A percentile compares a stretch with the other conserved stretches of the same genome.
Conservation (phyloP, 106 monocot genomes). For the Dioscorea zingiberensis region DNA sequence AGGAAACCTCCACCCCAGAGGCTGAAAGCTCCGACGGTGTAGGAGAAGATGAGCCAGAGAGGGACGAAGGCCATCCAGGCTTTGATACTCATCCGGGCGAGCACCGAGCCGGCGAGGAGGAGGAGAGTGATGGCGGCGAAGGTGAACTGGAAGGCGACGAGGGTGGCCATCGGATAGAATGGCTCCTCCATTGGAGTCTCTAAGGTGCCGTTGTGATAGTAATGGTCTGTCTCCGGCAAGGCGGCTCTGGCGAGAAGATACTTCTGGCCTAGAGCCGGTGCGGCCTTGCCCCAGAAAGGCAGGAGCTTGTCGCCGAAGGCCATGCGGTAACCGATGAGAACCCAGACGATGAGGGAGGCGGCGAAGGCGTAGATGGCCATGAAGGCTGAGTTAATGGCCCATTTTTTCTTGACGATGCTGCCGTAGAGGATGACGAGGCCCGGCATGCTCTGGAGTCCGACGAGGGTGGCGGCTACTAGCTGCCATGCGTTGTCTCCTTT, state of each 20-base stretch:
- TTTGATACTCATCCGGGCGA: conserved; percentile 48
- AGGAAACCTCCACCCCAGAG: conserved; percentile 57
- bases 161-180: conserved; percentile 33
- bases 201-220: conserved; percentile 16
- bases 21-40: conserved; percentile 49
- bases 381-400: conserved; percentile 41
- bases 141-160: conserved; percentile 37
- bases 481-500: conserved; percentile 44
- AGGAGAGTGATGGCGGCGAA: conserved; percentile 50
- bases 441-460: conserved; percentile 37
- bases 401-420: conserved; percentile 42
- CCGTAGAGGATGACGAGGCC: conserved; percentile 42
- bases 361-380: conserved; percentile 47
- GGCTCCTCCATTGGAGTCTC: conserved; percentile 17
- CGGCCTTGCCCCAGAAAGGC: conserved; percentile 49
- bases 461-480: conserved; percentile 23
- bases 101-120: conserved; percentile 42
- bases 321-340: conserved; percentile 34
- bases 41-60: conserved; percentile 41
- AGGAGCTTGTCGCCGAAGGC: conserved; percentile 44
- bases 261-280: conserved; percentile 15
- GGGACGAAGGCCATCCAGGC: conserved; percentile 56
- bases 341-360: conserved; percentile 37
- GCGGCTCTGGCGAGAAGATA: conserved; percentile 24
- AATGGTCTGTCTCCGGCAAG: conserved; percentile 18